Base-by-base conservation (phyloP, 768 basidiomycete genomes). In the Suillus sp. region DNA sequence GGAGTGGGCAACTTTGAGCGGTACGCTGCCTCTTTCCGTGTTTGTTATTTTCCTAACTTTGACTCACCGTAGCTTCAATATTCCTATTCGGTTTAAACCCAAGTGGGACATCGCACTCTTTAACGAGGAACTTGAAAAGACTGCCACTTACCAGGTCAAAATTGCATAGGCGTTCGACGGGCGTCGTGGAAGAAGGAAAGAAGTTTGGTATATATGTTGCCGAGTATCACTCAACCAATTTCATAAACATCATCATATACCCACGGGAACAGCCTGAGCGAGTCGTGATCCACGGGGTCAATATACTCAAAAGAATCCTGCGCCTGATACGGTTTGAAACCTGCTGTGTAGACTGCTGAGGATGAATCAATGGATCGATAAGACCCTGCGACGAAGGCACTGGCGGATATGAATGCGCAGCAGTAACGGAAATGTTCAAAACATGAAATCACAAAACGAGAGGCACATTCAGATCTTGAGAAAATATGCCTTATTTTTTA, bases 91-190 rank as follows among this genome's bases (percentile, higher is more conserved):
- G 14, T 92, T 86, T 76, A 72, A 73, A 1, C 84, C 86, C 3
- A 76, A 75, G 65, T 94, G 92, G 92, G 81, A 86, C 69, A 84
- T 95, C 74, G 83, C 88, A 73, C 74, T 90, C 58, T 95, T 93
- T 71, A 79, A 79, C 48, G 89, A 91, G 71, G 78, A 79, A 25
- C 77, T 76, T 40, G 92, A 93, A 80, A 69, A 74, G 72, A 60
- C 56, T 1, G 77, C 78, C 1, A 68, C 67, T 22, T 58, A 72
- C 68, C 55, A 63, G 57, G 70, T 80, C 72, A 79, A 70, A 66
- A 68, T 79, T 61, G 67, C 22, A 18, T 79, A 66, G 62, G 51
- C 38, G 32, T 59, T 8, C 25, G 14, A 27, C 7, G 47, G 25
- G 48, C 30, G 18, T 30, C 30, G 27, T 9, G 27, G 27, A 30